Evolutionary conservation across 306 rosid genomes (phyloP).

Genomic region (Notholithocarpus densiflorus): DNA sequence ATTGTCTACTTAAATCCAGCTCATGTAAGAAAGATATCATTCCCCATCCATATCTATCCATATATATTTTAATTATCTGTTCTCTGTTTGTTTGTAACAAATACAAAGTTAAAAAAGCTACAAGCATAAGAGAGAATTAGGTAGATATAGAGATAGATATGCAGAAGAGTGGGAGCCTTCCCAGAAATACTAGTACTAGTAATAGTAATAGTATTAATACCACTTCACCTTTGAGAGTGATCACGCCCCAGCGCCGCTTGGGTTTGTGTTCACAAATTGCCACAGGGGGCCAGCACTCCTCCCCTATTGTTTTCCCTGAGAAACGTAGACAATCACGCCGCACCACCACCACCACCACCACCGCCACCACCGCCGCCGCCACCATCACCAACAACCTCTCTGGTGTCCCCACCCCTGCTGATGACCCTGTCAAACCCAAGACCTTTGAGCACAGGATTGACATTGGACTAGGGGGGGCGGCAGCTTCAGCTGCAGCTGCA

Average conservation of each 20-base stretch:
- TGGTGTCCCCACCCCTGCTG: slow-evolving; percentile 28
- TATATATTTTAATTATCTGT: background rate
- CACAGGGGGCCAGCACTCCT: slow-evolving; percentile 81
- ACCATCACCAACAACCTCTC: slow-evolving; percentile 23
- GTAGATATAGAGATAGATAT: slow-evolving; percentile 32
- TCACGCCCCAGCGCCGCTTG: slow-evolving; percentile 78
- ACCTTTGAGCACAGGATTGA: slow-evolving; percentile 85
- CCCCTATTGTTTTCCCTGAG: slow-evolving; percentile 94
- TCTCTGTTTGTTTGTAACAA: slow-evolving; percentile 12
- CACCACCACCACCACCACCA: slow-evolving; percentile 33
- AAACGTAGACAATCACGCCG: slow-evolving; percentile 52
- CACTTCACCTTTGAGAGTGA: slow-evolving; percentile 48
- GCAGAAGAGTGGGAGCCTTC: slow-evolving; percentile 66
- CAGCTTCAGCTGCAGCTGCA: slow-evolving; percentile 28
- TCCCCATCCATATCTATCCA: background rate
- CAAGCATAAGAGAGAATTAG: background rate
- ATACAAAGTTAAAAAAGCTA: slow-evolving; percentile 14
- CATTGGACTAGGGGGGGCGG: slow-evolving; percentile 34
- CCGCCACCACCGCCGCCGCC: slow-evolving; percentile 35
- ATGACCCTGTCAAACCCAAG: slow-evolving; percentile 48
- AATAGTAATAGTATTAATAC: slow-evolving; percentile 18
- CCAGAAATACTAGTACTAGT: slow-evolving; percentile 45
- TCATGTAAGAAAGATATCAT: background rate
- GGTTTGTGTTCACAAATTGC: slow-evolving; percentile 91
- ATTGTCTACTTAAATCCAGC: background rate